These are phyloP conservation scores for Austroboletus niveus DNA, from an alignment of 1,284 basidiomycete species.

Conservation along the genomic window DNA sequence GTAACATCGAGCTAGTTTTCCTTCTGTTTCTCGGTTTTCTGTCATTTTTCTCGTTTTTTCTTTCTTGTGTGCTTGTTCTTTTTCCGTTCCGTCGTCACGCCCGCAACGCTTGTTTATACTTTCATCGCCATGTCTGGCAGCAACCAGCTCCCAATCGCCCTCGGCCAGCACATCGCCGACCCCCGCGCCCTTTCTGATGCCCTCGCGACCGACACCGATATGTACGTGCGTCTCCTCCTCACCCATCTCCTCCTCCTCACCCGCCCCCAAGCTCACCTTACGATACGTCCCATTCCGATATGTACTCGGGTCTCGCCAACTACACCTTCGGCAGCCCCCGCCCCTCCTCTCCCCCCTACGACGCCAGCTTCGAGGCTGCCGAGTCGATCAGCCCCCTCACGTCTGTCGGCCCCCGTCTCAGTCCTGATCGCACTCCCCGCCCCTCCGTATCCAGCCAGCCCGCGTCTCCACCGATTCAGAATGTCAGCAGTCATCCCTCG, in stretches of 20 bases:
- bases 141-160: background rate
- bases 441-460: conserved; percentile 45
- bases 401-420: conserved; percentile 15
- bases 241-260: background rate
- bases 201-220: conserved; percentile 11
- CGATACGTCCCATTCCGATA: conserved; percentile 3
- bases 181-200: conserved; percentile 32
- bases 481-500: conserved; percentile 41
- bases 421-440: conserved; percentile 51
- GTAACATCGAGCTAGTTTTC: background rate
- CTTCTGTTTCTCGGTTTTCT: background rate
- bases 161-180: conserved; percentile 33
- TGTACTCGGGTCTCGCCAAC: conserved; percentile 28
- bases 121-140: conserved; percentile 15
- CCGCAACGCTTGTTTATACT: conserved; percentile 6
- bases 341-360: conserved; percentile 6
- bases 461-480: conserved; percentile 16
- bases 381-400: conserved; percentile 31
- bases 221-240: conserved; percentile 7
- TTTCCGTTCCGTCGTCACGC: background rate
- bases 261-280: background rate
- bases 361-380: conserved; percentile 13
- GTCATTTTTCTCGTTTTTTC: background rate
- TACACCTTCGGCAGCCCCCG: conserved; percentile 27
- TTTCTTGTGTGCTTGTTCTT: background rate